phyloP scores from a whole-genome alignment of 495 filamentous ascomycete species.

The Talaromyces stipitatus region DNA sequence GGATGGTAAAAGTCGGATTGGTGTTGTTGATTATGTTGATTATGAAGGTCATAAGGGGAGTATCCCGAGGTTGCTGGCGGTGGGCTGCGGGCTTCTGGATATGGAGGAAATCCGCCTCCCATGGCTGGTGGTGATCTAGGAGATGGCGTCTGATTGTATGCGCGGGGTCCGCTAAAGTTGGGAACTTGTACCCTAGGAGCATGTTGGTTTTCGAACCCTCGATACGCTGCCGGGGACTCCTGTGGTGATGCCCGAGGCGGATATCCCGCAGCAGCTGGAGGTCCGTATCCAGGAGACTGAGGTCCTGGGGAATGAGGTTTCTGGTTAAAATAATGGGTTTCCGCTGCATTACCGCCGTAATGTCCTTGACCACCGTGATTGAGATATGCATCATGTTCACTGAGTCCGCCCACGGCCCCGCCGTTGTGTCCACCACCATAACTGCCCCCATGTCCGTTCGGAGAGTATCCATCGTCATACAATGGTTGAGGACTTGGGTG shows the following conservation, averaged over 20 bases:
- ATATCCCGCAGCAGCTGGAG: slow-evolving; percentile 21
- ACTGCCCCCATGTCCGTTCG: neutral
- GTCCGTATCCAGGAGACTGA: slow-evolving; percentile 5
- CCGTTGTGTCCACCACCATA: neutral
- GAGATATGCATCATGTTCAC: neutral
- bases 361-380: neutral
- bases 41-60: slow-evolving; percentile 1
- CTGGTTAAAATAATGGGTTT: slow-evolving; percentile 2
- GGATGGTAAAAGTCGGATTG: neutral
- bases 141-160: slow-evolving; percentile 2
- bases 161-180: slow-evolving; percentile 1
- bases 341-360: neutral
- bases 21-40: neutral
- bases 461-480: slow-evolving; percentile 3
- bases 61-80: neutral
- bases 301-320: slow-evolving; percentile 4
- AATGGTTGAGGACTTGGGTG: neutral
- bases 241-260: slow-evolving; percentile 8
- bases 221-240: neutral
- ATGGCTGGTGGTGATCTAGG: neutral
- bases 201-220: slow-evolving; percentile 4
- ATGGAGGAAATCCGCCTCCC: neutral
- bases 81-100: neutral
- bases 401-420: neutral
- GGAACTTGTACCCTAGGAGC: neutral